These are phyloP conservation scores for Inga laurina DNA, from an alignment of 306 rosid genomes.

Conservation along the genomic window DNA sequence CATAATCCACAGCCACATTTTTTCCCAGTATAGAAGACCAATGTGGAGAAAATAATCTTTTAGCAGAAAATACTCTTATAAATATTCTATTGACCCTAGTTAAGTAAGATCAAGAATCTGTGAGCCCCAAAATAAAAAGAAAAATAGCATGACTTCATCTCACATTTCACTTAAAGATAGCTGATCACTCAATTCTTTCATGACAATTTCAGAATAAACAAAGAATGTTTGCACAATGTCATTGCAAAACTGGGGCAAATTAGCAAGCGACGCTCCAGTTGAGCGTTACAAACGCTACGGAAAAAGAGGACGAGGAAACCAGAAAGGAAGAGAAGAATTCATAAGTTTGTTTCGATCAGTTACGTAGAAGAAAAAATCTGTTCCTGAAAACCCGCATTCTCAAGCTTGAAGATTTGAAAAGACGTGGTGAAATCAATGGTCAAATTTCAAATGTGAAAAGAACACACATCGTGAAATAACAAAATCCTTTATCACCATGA, in stretches of 20 bases:
- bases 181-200: conserved; percentile 1
- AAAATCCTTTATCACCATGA: background rate
- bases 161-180: conserved; percentile 15
- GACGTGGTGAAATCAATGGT: background rate
- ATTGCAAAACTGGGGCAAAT: background rate
- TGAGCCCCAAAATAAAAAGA: background rate
- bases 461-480: background rate
- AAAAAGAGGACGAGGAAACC: background rate
- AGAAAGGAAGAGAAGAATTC: background rate
- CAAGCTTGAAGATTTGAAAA: background rate
- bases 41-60: background rate
- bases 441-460: background rate
- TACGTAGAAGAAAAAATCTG: background rate
- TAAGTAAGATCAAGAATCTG: conserved; percentile 10
- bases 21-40: background rate
- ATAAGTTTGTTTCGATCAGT: background rate
- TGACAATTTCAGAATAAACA: background rate
- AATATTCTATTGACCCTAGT: background rate
- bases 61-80: background rate
- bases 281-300: background rate
- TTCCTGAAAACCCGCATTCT: conserved; percentile 14
- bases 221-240: background rate
- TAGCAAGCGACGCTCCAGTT: background rate
- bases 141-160: background rate
- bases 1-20: background rate